Percentiles rank a stretch among this genome's conserved stretches.
Evolutionary conservation across 805 yeast genomes (phyloP).

Genomic region (Myxozyma vanderwaltii): DNA sequence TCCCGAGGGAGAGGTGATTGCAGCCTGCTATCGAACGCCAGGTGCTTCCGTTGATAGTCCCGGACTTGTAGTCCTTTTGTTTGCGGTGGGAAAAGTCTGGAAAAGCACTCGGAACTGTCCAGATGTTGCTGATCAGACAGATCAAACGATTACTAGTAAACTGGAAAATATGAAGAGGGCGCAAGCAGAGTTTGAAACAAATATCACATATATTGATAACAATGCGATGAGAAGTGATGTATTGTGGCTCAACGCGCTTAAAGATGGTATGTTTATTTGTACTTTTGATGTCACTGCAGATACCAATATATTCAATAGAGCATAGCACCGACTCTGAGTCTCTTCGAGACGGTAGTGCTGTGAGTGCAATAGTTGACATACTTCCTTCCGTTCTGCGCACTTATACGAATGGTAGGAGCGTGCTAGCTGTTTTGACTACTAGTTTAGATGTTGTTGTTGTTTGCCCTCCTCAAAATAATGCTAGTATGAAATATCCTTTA

Average conservation of each 20-base stretch:
- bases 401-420: background rate
- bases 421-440: background rate
- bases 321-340: background rate
- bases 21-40: background rate
- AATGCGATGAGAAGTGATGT: background rate
- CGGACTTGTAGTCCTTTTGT: conserved; percentile 8
- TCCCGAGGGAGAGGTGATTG: conserved; percentile 23
- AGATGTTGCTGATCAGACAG: background rate
- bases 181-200: background rate
- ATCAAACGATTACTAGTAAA: background rate
- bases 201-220: background rate
- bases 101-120: background rate
- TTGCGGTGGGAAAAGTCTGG: conserved; percentile 16
- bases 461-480: background rate
- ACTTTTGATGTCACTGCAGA: background rate
- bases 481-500: background rate
- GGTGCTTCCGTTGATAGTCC: background rate
- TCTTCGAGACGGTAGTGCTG: background rate
- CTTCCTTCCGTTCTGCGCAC: background rate
- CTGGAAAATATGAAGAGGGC: background rate
- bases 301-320: background rate
- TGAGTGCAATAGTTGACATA: background rate
- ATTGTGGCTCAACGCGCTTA: background rate
- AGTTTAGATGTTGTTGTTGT: background rate
- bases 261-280: background rate